Evolutionary conservation across 2,329 filamentous ascomycete genomes (phyloP).

Genomic region (Pseudogymnoascus sp.): DNA sequence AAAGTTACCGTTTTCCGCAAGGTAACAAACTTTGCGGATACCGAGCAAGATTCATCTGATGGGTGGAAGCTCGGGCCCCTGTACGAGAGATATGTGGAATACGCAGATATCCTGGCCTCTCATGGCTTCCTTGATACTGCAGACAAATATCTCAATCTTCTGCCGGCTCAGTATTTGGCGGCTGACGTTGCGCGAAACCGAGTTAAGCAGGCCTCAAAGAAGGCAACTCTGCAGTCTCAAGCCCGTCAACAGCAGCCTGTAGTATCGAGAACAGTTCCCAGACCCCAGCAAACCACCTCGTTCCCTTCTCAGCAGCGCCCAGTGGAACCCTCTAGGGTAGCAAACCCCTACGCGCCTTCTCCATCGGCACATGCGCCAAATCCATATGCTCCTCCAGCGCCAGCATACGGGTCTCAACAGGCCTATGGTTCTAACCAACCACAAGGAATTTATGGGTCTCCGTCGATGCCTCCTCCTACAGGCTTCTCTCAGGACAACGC

Average conservation of each 20-base stretch:
- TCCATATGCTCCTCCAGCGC: slow-evolving; percentile 43
- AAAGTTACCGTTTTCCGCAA: slow-evolving; percentile 96
- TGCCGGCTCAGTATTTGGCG: slow-evolving; percentile 76
- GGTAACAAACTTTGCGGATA: slow-evolving; percentile 84
- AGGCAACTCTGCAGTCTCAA: slow-evolving; percentile 37
- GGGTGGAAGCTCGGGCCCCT: slow-evolving; percentile 85
- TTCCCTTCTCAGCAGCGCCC: slow-evolving; percentile 45
- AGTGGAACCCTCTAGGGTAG: slow-evolving; percentile 22
- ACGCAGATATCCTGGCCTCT: slow-evolving; percentile 87
- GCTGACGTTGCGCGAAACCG: slow-evolving; percentile 82
- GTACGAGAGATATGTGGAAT: slow-evolving; percentile 95
- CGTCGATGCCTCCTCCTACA: slow-evolving; percentile 24
- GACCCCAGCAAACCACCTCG: slow-evolving; percentile 32
- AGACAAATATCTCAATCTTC: slow-evolving; percentile 82
- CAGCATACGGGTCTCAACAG: slow-evolving; percentile 33
- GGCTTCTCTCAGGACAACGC: slow-evolving; percentile 12
- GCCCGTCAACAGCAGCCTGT: slow-evolving; percentile 29
- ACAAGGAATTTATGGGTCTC: slow-evolving; percentile 30
- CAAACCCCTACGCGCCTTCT: slow-evolving; percentile 34
- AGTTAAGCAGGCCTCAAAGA: slow-evolving; percentile 76
- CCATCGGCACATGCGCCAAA: slow-evolving; percentile 33
- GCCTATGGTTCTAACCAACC: slow-evolving; percentile 33
- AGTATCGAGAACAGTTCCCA: slow-evolving; percentile 35
- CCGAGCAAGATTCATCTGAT: slow-evolving; percentile 60
- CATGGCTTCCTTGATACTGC: slow-evolving; percentile 83